Base-by-base conservation (phyloP, 768 basidiomycete genomes). In the Calocera viscosa region DNA sequence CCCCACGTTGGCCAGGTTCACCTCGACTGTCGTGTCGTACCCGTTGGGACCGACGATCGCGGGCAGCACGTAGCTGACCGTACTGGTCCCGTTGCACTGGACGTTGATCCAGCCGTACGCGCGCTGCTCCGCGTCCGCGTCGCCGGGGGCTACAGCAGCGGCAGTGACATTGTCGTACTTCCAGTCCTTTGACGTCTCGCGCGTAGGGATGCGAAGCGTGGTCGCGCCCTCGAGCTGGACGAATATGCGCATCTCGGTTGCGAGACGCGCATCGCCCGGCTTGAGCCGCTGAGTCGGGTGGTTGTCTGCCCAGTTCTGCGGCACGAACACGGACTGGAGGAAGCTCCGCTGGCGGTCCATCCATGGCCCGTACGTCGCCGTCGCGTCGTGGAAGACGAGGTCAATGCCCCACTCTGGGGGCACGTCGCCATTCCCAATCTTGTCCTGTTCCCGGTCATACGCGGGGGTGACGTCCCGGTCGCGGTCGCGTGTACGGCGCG, bases 131-230 rank as follows among this genome's bases (percentile, higher is more conserved):
- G 47, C 35, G 16, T 68, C 64, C 87, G 82, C 68, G 69, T 69
- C 81, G 81, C 65, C 80, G 81, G 33, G 80, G 80, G 66, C 82
- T 19, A 81, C 70, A 22, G 82, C 77, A 5, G 73, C 72, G 34
- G 78, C 71, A n/a, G 66, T 64, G 19, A 67, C 8, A 34, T 85
- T 86, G 74, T 97, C 95, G 87, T 89, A 97, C 74, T 87, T 85
- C 95, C 95, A 98, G 75, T 97, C 89, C 82, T 98, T 97, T 0
- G 93, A 96, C 0, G 86, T 76, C 76, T 98, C 95, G 11, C 93
- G 84, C 67, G 94, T 94, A 1, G 95, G 95, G n/a, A 96, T 79
- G 43, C 90, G 82, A 11, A 97, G 72, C 0, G 83, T 85, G 0
- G 91, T 90, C 28, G 86, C 83, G 64, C 89, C 88, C 10, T 85